These are phyloP conservation scores for Exophiala sideris DNA, from an alignment of 2,329 filamentous ascomycete species.

Conservation along the genomic window DNA sequence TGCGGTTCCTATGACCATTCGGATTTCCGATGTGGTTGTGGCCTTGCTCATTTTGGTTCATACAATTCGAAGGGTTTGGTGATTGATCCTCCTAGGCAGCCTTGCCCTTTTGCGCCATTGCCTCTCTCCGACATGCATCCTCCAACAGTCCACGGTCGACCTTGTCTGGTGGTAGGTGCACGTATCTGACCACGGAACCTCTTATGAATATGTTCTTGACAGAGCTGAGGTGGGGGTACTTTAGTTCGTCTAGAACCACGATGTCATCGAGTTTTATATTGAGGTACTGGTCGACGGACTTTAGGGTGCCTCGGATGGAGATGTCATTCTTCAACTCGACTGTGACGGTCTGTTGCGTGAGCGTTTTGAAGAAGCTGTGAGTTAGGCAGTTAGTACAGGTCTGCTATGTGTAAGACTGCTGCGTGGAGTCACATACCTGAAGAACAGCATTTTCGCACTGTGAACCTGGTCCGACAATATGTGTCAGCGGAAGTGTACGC, in stretches of 20 bases:
- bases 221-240: slow-evolving; percentile 86
- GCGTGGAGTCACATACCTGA: slow-evolving; percentile 12
- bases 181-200: slow-evolving; percentile 87
- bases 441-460: slow-evolving; percentile 18
- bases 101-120: slow-evolving; percentile 24
- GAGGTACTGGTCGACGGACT: slow-evolving; percentile 97
- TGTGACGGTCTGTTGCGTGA: slow-evolving; percentile 94
- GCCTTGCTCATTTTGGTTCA: neutral
- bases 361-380: slow-evolving; percentile 83
- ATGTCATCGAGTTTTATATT: slow-evolving; percentile 99
- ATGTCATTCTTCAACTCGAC: slow-evolving; percentile 99
- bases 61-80: neutral
- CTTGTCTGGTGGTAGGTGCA: slow-evolving; percentile 76
- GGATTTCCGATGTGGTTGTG: no score
- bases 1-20: no score
- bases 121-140: slow-evolving; percentile 85
- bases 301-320: slow-evolving; percentile 88
- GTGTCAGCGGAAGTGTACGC: no score
- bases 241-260: slow-evolving; percentile 83
- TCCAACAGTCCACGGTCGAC: slow-evolving; percentile 85
- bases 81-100: neutral
- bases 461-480: no score
- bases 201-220: slow-evolving; percentile 97
- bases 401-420: neutral
- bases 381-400: neutral